Evolutionary conservation across 192 early-diverging fungal species (phyloP), one percentile per base, ranked within the genome.

Genomic region (Gamsiella multidivaricata): DNA sequence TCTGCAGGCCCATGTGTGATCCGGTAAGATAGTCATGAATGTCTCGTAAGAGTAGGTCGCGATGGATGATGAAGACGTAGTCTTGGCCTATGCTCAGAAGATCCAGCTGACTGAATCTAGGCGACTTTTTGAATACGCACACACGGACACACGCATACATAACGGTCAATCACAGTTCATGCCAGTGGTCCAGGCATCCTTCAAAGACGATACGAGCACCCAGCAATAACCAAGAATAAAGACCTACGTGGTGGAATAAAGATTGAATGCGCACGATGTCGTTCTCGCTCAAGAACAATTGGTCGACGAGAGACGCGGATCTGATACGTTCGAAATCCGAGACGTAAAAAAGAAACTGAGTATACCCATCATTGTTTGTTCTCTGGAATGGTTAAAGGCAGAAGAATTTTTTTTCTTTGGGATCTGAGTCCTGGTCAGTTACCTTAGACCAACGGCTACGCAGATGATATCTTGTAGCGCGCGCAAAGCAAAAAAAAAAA

Each of bases 391-490:
- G 29, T 10, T 5, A 57, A 41, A 3, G 8, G 41, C 6, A 31
- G 20, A 57, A 20, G 5, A 8, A 4, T 54, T 33, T 54, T 29
- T 33, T 54, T 54, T 54, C 10, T 17, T 2, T 17, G 17, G 11
- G 17, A 7, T 23, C 8, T 37, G 17, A 5, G 54, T 31, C 36
- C 17, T n/a, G 15, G 2, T 61, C 8, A 32, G n/a, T 69, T 42
- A 69, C 66, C 66, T 56, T 12, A 69, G 36, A 7, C 55, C 66
- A 28, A 53, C 37, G 29, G 49, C 26, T 25, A 61, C 34, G 12
- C 56, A 60, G 14, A 70, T 22, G 69, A 61, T 70, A 33, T 61
- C 69, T 61, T n/a, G n/a, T n/a, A n/a, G n/a, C n/a, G n/a, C n/a
- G n/a, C n/a, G n/a, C n/a, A n/a, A n/a, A n/a, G n/a, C n/a, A n/a